phyloP scores from a whole-genome alignment of 768 basidiomycete species.

The Suillus ampliporus region DNA sequence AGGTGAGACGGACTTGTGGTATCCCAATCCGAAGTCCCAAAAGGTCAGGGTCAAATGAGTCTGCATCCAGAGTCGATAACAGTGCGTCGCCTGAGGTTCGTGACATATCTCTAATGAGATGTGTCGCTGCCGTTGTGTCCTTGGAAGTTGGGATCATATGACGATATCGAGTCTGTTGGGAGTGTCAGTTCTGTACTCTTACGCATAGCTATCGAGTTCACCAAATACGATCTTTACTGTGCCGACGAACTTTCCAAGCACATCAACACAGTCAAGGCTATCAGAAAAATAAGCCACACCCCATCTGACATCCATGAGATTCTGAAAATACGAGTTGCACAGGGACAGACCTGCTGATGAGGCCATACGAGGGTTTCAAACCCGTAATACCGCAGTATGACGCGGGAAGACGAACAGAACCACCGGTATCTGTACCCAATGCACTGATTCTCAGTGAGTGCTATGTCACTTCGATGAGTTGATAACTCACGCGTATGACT shows the following conservation, averaged over 20 bases:
- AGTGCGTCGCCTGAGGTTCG: slow-evolving; percentile 29
- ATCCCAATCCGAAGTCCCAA: slow-evolving; percentile 73
- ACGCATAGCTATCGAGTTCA: slow-evolving; percentile 40
- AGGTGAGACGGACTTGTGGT: slow-evolving; percentile 58
- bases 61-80: neutral
- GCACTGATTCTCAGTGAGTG: slow-evolving; percentile 57
- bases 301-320: slow-evolving; percentile 55
- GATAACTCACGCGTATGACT: slow-evolving; percentile 62
- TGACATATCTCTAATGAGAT: slow-evolving; percentile 43
- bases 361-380: slow-evolving; percentile 93
- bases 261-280: slow-evolving; percentile 92
- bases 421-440: slow-evolving; percentile 93
- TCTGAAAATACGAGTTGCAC: slow-evolving; percentile 6
- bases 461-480: slow-evolving; percentile 8
- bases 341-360: slow-evolving; percentile 73
- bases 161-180: slow-evolving; percentile 38
- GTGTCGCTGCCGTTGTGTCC: slow-evolving; percentile 76
- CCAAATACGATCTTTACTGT: slow-evolving; percentile 65
- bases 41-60: slow-evolving; percentile 32
- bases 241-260: slow-evolving; percentile 64
- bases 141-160: slow-evolving; percentile 65
- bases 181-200: neutral
- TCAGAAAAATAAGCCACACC: slow-evolving; percentile 94
- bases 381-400: slow-evolving; percentile 93
- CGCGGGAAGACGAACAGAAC: slow-evolving; percentile 91